Conservation (phyloP, 2,329 filamentous ascomycete genomes). For the Aspergillus neotritici region DNA sequence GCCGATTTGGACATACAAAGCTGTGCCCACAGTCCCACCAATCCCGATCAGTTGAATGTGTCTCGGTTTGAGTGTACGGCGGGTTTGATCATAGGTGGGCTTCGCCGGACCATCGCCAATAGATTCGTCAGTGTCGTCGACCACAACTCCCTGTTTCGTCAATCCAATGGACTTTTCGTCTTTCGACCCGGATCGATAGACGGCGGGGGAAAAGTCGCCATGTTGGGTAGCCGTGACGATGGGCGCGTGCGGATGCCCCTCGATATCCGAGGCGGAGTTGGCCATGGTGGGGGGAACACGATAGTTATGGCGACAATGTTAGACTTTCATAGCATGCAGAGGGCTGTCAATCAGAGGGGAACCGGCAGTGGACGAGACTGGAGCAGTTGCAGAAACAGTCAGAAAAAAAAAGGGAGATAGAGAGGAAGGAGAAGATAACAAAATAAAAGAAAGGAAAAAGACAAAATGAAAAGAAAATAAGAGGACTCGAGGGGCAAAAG, state of each 20-base stretch:
- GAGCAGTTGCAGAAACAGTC: not conserved
- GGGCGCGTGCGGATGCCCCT: conserved; percentile 10
- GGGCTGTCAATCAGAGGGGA: not conserved
- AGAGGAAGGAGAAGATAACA: conserved; percentile 3
- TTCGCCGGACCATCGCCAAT: conserved; percentile 22
- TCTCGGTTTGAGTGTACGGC: conserved; percentile 40
- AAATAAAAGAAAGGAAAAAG: conserved; percentile 1
- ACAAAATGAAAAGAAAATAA: not conserved
- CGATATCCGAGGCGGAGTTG: conserved; percentile 7
- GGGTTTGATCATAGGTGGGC: conserved; percentile 29
- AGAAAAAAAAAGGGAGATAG: not conserved
- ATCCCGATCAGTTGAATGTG: conserved; percentile 46
- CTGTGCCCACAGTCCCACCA: conserved; percentile 43
- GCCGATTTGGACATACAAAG: conserved; percentile 41
- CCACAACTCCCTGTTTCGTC: conserved; percentile 15
- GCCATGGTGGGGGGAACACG: conserved; percentile 9
- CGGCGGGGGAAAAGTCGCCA: conserved; percentile 9
- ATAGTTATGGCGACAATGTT: not conserved
- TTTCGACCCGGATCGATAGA: conserved; percentile 9
- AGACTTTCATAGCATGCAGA: not conserved
- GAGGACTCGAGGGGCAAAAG: not conserved
- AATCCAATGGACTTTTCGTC: conserved; percentile 8
- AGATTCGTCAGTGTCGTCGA: conserved; percentile 16
- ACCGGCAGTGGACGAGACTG: not conserved
- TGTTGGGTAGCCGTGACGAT: conserved; percentile 13